These are phyloP conservation scores for Coniochaeta sp. DNA, from an alignment of 2,329 filamentous ascomycete genomes.

Conservation along the genomic window DNA sequence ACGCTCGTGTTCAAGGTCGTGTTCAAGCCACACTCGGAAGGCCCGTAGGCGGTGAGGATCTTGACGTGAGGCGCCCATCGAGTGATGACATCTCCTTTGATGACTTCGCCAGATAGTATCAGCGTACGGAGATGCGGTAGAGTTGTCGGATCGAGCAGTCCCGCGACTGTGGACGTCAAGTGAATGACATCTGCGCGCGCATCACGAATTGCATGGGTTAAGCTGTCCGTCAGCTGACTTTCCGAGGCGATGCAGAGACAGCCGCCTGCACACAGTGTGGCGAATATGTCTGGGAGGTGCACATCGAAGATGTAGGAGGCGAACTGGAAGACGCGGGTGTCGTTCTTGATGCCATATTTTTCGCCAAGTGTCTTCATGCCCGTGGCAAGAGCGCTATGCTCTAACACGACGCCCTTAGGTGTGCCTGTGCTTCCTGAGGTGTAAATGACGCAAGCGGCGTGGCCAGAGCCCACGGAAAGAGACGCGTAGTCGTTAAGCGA, in stretches of 20 bases:
- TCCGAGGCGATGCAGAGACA: constrained; percentile 31
- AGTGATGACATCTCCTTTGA: neutral
- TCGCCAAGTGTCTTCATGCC: neutral
- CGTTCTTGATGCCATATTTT: neutral
- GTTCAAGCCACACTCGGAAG: constrained; percentile 15
- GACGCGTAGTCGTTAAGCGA: too few relatives aligned
- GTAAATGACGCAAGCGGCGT: too few relatives aligned
- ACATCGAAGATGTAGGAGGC: constrained; percentile 30
- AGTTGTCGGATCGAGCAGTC: too few relatives aligned
- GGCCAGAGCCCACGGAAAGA: neutral
- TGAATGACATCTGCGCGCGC: neutral
- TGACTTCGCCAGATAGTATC: neutral
- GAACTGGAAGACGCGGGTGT: constrained; percentile 14
- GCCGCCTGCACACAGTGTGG: constrained; percentile 27
- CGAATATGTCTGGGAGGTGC: constrained; percentile 26
- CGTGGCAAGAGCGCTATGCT: neutral
- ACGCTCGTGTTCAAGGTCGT: neutral
- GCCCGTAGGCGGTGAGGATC: constrained; percentile 15
- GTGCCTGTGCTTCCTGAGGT: neutral
- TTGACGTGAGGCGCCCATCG: neutral
- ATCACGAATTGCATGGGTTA: neutral
- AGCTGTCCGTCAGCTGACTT: constrained; percentile 19
- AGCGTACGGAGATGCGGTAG: neutral
- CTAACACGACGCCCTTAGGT: neutral
- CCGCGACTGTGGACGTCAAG: too few relatives aligned